Base-by-base conservation (phyloP, 2,329 filamentous ascomycete species). In the Rhytidhysteron rufulum region DNA sequence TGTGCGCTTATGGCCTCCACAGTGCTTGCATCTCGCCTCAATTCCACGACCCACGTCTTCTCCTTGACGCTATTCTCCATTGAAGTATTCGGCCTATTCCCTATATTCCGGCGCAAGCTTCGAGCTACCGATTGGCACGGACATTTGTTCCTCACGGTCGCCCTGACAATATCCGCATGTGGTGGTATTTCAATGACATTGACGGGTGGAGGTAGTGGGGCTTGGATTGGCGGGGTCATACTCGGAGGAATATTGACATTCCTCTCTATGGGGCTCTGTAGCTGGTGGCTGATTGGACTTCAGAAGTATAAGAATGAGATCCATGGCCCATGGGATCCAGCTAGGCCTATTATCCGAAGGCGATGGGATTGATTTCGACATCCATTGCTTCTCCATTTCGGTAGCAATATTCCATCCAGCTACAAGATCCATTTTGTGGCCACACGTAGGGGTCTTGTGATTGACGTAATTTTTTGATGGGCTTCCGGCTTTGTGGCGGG, bases 301-400 rank as follows among this genome's bases (percentile, higher is more conserved):
- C 93, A 98, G 68, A 91, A 95, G 70, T 98, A 97, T 69, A 98
- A 98, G 74, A 97, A 97, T 63, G 93, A 97, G 68, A 96, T 98
- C 51, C 88, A 90, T 58, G 93, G 93, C 31, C 93, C 93, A 1
- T 98, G 93, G 93, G 93, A 98, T 69, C 90, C 91, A 16, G 93
- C 93, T 5, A 78, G 90, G 60, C 93, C 93, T 8, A 80, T 93
- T 41, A 90, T 93, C 48, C 81, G 88, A 58, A 83, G 83, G 55
- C 73, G 81, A 31, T 74, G 70, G 70, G 71, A 72, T 58, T 69
- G 55, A 67, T 11, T 25, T 15, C 13, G 9, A n/a, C 16, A 9
- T 17, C 31, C 24, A 11, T 6, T 5, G 21, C 17, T 18, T 54
- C 43, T 10, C 47, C 48, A 19, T 55, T 37, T n/a, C 52, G 53